Percentiles rank a stretch among this genome's conserved stretches.
phyloP scores from a whole-genome alignment of 257 asterid species.

The Solanum dulcamara region DNA sequence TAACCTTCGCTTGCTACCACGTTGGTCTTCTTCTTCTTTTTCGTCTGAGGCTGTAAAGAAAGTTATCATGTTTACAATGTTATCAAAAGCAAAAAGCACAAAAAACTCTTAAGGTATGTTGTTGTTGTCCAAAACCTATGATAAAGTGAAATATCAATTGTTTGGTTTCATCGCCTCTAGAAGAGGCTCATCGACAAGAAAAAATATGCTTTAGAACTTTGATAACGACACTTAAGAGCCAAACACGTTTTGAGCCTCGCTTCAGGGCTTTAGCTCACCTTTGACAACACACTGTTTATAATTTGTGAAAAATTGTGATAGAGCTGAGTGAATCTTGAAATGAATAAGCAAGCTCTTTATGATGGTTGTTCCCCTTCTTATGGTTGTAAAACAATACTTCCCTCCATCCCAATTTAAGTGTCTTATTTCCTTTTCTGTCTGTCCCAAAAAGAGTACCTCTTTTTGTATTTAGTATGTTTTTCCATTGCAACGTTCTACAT shows the following conservation, averaged over 20 bases:
- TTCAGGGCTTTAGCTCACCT: not conserved
- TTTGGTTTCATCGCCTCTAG: no score
- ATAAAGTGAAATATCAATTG: no score
- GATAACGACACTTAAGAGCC: no score
- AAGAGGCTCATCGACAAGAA: no score
- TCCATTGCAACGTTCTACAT: not conserved
- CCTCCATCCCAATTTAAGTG: not conserved
- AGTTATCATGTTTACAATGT: not conserved
- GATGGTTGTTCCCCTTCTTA: not conserved
- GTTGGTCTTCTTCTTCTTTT: not conserved
- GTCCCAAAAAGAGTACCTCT: not conserved
- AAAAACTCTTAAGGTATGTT: no score
- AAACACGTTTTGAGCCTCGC: not conserved
- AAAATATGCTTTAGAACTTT: not conserved
- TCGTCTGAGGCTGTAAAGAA: constrained; percentile 11
- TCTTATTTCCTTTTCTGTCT: not conserved
- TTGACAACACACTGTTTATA: not conserved
- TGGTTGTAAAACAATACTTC: not conserved
- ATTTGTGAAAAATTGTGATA: not conserved
- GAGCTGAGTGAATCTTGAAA: not conserved
- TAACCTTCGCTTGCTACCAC: not conserved
- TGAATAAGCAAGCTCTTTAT: not conserved
- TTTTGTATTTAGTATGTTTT: not conserved
- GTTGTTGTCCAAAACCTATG: not conserved
- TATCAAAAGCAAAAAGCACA: not conserved